phyloP scores from a whole-genome alignment of 257 asterid genomes.

The Galeopsis tetrahit region DNA sequence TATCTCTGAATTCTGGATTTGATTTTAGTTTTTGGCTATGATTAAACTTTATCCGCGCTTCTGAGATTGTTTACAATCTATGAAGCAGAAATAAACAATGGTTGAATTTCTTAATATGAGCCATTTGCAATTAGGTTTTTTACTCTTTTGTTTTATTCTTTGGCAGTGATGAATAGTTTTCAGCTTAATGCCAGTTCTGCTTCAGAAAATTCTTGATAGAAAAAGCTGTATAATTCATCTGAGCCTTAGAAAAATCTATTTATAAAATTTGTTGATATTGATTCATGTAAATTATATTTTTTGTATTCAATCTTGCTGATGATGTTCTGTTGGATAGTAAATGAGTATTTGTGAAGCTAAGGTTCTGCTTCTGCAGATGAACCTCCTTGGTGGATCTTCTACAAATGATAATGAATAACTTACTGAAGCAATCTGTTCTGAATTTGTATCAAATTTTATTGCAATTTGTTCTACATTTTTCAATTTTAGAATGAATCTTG shows the following conservation, averaged over 20 bases:
- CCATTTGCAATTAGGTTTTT: conserved; percentile 25
- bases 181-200: conserved; percentile 95
- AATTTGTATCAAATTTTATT: too few relatives aligned
- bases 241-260: conserved; percentile 56
- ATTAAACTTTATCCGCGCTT: conserved; percentile 67
- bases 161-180: conserved; percentile 53
- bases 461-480: too few relatives aligned
- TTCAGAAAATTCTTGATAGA: conserved; percentile 85
- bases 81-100: conserved; percentile 58
- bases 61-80: conserved; percentile 52
- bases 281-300: too few relatives aligned
- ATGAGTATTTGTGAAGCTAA: conserved; percentile 57
- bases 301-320: not conserved
- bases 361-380: conserved; percentile 62
- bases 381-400: conserved; percentile 54
- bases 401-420: conserved; percentile 42
- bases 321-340: conserved; percentile 52
- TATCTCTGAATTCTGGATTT: not conserved
- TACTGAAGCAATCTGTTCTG: conserved; percentile 64
- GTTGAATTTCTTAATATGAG: conserved; percentile 87
- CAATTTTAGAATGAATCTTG: too few relatives aligned
- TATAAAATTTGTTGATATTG: too few relatives aligned
- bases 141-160: not conserved
- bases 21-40: not conserved
- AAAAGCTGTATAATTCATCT: conserved; percentile 61